These are phyloP conservation scores for Guyanaporus albipodus DNA, from an alignment of 768 basidiomycete species.

Conservation along the genomic window DNA sequence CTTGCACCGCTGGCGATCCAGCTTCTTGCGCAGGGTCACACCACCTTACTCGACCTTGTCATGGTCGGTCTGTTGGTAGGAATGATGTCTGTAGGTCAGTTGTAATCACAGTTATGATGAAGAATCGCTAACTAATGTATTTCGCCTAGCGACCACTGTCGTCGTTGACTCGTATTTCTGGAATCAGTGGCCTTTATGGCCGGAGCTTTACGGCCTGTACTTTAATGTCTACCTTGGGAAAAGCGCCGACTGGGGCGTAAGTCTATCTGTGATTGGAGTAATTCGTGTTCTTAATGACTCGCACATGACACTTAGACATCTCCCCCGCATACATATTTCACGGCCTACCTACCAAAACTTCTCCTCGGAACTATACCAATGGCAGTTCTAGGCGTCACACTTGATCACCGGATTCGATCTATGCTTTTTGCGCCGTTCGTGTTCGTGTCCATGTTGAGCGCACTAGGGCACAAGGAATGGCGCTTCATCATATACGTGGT, in stretches of 20 bases:
- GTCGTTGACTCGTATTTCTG: conserved; percentile 85
- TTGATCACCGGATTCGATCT: conserved; percentile 47
- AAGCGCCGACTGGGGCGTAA: conserved; percentile 87
- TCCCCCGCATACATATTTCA: conserved; percentile 65
- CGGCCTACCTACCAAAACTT: conserved; percentile 69
- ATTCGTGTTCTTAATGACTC: conserved; percentile 1
- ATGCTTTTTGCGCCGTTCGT: conserved; percentile 49
- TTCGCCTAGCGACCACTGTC: conserved; percentile 50
- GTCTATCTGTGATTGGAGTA: conserved; percentile 29
- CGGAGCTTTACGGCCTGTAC: conserved; percentile 71
- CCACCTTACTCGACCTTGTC: conserved; percentile 42
- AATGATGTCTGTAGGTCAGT: conserved; percentile 49
- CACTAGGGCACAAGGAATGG: conserved; percentile 94
- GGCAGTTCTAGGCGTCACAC: conserved; percentile 45
- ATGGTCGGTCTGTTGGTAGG: conserved; percentile 49
- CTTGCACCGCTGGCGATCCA: conserved; percentile 61
- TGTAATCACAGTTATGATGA: background rate
- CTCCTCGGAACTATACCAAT: conserved; percentile 64
- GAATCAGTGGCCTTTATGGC: conserved; percentile 72
- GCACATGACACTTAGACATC: conserved; percentile 48
- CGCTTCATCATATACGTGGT: conserved; percentile 89
- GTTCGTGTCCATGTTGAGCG: conserved; percentile 65
- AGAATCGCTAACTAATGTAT: background rate
- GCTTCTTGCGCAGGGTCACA: conserved; percentile 39
- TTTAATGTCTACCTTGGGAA: conserved; percentile 90